Evolutionary conservation across 176 grass and related monocot species (phyloP).

Genomic region (Otatea glauca): DNA sequence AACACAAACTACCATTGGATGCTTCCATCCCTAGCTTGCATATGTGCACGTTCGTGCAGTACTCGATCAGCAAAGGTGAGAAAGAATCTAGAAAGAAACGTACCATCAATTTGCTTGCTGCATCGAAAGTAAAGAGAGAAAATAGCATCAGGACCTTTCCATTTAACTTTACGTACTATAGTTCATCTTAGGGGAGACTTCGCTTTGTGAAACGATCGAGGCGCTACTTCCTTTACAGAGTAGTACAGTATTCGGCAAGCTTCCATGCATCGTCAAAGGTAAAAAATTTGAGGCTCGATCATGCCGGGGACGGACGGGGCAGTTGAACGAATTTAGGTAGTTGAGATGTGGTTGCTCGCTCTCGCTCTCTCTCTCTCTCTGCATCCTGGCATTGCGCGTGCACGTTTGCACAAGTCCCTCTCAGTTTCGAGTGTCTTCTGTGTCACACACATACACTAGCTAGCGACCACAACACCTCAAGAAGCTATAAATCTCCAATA

Average conservation of each 20-base stretch:
- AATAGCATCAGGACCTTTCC: neutral
- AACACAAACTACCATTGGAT: constrained; percentile 41
- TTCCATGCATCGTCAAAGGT: neutral
- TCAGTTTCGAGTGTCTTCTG: constrained; percentile 49
- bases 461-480: neutral
- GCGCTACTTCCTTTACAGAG: neutral
- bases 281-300: neutral
- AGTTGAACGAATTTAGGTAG: constrained; percentile 66
- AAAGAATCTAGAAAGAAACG: neutral
- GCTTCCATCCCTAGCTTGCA: constrained; percentile 1
- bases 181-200: neutral
- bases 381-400: constrained; percentile 39
- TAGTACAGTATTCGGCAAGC: constrained; percentile 27
- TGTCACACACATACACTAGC: constrained; percentile 29
- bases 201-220: constrained; percentile 14
- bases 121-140: neutral
- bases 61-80: neutral
- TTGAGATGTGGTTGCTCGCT: constrained; percentile 69
- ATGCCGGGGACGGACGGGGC: constrained; percentile 46
- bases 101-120: neutral
- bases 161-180: neutral
- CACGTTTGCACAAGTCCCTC: constrained; percentile 63
- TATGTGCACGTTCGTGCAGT: neutral
- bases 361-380: constrained; percentile 28
- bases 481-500: constrained; percentile 31